A percentile compares a stretch with the other conserved stretches of the same genome.
Evolutionary conservation across 2,329 filamentous ascomycete genomes (phyloP).

Genomic region (Arachnomyces sp.): DNA sequence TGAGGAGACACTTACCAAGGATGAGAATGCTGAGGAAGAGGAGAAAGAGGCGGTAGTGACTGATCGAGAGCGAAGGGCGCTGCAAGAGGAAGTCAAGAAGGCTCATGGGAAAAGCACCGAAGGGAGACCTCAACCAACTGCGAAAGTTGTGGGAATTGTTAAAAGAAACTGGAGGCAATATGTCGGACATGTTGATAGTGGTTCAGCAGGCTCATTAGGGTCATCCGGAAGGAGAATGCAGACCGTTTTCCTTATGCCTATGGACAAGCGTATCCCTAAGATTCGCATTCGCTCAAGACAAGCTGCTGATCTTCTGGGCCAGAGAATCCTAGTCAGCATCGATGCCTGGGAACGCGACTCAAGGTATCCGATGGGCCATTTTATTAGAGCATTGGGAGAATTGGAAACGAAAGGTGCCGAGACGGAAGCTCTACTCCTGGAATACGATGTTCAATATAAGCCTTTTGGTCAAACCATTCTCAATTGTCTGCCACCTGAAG

Average conservation of each 20-base stretch:
- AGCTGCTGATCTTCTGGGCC: slow-evolving; percentile 78
- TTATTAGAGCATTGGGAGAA: slow-evolving; percentile 85
- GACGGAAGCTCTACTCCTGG: slow-evolving; percentile 85
- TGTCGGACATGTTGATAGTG: slow-evolving; percentile 87
- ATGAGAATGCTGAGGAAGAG: slow-evolving; percentile 89
- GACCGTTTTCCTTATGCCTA: slow-evolving; percentile 88
- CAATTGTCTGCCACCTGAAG: slow-evolving; percentile 84
- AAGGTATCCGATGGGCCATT: slow-evolving; percentile 85
- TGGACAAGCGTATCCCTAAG: slow-evolving; percentile 97
- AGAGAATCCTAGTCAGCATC: slow-evolving; percentile 86
- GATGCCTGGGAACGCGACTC: slow-evolving; percentile 94
- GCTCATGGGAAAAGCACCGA: slow-evolving; percentile 71
- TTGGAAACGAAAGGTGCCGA: slow-evolving; percentile 96
- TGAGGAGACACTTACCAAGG: slow-evolving; percentile 81
- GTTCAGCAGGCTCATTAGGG: slow-evolving; percentile 65
- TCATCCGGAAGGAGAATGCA: slow-evolving; percentile 79
- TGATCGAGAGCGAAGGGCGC: slow-evolving; percentile 72
- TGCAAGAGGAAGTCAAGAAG: slow-evolving; percentile 86
- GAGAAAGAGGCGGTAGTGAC: slow-evolving; percentile 70
- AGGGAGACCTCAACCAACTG: slow-evolving; percentile 78
- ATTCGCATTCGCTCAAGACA: slow-evolving; percentile 89
- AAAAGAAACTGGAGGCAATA: slow-evolving; percentile 98
- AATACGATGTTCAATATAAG: slow-evolving; percentile 96
- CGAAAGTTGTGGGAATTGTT: slow-evolving; percentile 81
- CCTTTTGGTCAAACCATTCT: slow-evolving; percentile 94